Percentiles rank a stretch among this genome's conserved stretches.
These are phyloP conservation scores for Malania oleifera DNA, from an alignment of 164 flowering plant species.

Conservation along the genomic window DNA sequence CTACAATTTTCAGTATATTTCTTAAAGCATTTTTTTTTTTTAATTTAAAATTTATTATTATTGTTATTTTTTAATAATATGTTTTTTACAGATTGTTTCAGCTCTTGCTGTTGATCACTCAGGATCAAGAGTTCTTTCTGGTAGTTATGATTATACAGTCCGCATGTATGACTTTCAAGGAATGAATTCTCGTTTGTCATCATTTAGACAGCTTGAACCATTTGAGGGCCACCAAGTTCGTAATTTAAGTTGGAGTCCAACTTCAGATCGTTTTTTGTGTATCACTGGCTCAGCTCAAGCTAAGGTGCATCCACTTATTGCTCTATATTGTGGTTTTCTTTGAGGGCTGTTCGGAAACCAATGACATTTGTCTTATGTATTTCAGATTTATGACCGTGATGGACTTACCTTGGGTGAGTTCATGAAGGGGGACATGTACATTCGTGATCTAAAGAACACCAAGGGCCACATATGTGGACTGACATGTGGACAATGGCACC, in stretches of 20 bases:
- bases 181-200: constrained; percentile 81
- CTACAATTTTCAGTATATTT: no score
- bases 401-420: constrained; percentile 95
- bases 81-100: constrained; percentile 65
- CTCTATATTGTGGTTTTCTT: not conserved
- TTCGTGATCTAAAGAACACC: constrained; percentile 92
- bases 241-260: constrained; percentile 96
- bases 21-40: no score
- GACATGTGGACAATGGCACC: constrained; percentile 98
- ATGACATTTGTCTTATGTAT: constrained; percentile 3
- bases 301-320: constrained; percentile 45
- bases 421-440: constrained; percentile 95
- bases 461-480: constrained; percentile 95
- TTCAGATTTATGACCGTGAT: constrained; percentile 94
- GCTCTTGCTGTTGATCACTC: constrained; percentile 90
- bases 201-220: constrained; percentile 93
- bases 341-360: not conserved
- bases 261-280: constrained; percentile 79
- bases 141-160: constrained; percentile 90
- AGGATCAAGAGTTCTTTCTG: constrained; percentile 97
- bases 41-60: not conserved
- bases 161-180: constrained; percentile 99
- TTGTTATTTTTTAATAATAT: not conserved
- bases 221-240: constrained; percentile 98
- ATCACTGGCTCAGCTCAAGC: constrained; percentile 97